A percentile compares a stretch with the other conserved stretches of the same genome.
Evolutionary conservation across 164 flowering plant species (phyloP).

Genomic region (Paratinospora sagittata): DNA sequence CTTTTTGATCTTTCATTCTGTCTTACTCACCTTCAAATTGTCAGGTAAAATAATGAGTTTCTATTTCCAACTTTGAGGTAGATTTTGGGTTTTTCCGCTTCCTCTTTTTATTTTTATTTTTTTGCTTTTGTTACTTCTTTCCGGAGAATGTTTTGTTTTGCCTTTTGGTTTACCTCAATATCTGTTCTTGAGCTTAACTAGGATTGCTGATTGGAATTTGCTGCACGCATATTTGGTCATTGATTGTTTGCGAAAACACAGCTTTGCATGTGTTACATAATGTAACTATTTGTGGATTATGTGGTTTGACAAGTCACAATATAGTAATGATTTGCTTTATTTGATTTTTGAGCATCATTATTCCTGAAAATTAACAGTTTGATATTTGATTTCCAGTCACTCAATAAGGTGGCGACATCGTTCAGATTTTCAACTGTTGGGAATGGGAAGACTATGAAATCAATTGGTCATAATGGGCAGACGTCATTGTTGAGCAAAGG

Average conservation of each 20-base stretch:
- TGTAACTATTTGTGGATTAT: background rate
- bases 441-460: conserved; percentile 15
- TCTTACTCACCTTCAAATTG: background rate
- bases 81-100: background rate
- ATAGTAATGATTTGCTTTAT: too few relatives aligned
- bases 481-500: conserved; percentile 15
- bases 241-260: background rate
- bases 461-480: conserved; percentile 11
- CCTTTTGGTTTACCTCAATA: background rate
- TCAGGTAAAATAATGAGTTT: background rate
- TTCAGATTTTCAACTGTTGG: background rate
- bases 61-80: background rate
- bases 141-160: background rate
- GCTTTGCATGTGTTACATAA: background rate
- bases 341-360: background rate
- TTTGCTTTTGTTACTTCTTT: too few relatives aligned
- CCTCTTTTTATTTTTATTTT: too few relatives aligned
- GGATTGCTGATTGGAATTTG: background rate
- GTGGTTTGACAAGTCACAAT: background rate
- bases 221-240: background rate
- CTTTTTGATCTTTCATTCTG: too few relatives aligned
- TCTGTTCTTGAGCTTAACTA: background rate
- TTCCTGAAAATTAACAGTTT: background rate
- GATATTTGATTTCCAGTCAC: background rate
- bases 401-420: conserved; percentile 9